Base-by-base conservation (phyloP, 345 rosid genomes). In the Melastoma malabathricum region DNA sequence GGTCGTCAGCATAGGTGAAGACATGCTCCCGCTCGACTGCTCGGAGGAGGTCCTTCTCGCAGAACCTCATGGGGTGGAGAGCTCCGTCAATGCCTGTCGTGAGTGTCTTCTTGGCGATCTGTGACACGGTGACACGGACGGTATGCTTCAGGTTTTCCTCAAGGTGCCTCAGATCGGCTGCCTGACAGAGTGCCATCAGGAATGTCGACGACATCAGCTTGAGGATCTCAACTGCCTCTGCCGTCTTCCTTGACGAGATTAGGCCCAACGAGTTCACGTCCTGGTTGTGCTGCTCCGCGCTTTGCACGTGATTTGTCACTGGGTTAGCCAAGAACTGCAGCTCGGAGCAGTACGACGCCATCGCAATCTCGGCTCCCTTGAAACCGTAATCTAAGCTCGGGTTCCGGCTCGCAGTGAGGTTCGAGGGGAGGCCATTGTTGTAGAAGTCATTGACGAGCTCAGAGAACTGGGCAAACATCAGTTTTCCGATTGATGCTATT, bases 291-390 rank as follows among this genome's bases (percentile, higher is more conserved):
- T 58, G 61, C 54, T 58, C 61, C 2, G 61, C 61, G 3, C 61
- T 58, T 43, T 58, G 61, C 3, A 58, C 54, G 14, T 58, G 61
- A 38, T 58, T 58, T 7, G 61, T 58, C 46, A 58, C 61, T 15
- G 61, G 61, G 38, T 58, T 58, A 6, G 45, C 61, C n/a, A 58
- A 34, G 39, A 58, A 58, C 53, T 58, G 61, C 54, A 58, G 39
- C 22, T 58, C 61, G 6, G 61, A 58, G 54, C 61, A 58, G 54
- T 58, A 58, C 1, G 61, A 58, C 6, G 61, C 61, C 61, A 58
- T 58, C 8, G 61, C 61, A 12, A 58, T 58, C 47, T 58, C 61
- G 12, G 61, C 54, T 3, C 61, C 61, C 61, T 58, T 48, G 38
- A 58, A 58, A 2, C 61, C 61, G 15, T 58, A 58, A 34, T 58